Evolutionary conservation across 345 rosid genomes (phyloP), one percentile per base, ranked within the genome.

Genomic region (Citrus sp.): DNA sequence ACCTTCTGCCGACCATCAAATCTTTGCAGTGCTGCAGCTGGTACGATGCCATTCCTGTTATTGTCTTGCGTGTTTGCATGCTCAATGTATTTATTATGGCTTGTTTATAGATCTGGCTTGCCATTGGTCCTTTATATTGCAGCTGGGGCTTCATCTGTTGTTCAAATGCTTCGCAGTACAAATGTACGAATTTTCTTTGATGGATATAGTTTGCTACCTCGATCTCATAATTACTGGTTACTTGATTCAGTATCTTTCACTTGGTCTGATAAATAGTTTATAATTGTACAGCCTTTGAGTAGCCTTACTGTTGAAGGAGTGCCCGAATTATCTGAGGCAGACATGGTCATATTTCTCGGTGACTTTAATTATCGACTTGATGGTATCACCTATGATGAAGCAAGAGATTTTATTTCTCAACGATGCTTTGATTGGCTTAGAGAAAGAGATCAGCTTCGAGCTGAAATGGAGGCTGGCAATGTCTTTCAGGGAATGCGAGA

Each of bases 401-500:
- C 97, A 40, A 87, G 97, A 83, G 97, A 92, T 84, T 87, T 90
- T 73, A 87, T 92, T 61, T 90, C 95, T 56, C 97, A 92, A 84
- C 85, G 97, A 84, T 82, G 88, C 87, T 91, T 92, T 87, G 97
- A 92, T 78, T 92, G 95, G 95, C 92, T 92, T 77, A 86, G 95
- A 86, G 93, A 88, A 85, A 89, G 79, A 75, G 97, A 92, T 83
- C 97, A 92, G 83, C 92, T 92, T 40, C 88, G 85, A 81, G 82
- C 88, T 72, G 97, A 92, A 79, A 92, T 92, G 97, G 83, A 86
- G 81, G 90, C 89, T 16, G 97, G 93, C 34, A 92, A 87, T 84
- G 97, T 91, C 80, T 92, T 92, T 73, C 97, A 91, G 83, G 97
- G 95, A 81, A 92, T 92, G 97, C 90, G 93, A 56, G 97, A 92